Base-by-base conservation (phyloP, 177 flowering plant species). In the Vitis hybrid region DNA sequence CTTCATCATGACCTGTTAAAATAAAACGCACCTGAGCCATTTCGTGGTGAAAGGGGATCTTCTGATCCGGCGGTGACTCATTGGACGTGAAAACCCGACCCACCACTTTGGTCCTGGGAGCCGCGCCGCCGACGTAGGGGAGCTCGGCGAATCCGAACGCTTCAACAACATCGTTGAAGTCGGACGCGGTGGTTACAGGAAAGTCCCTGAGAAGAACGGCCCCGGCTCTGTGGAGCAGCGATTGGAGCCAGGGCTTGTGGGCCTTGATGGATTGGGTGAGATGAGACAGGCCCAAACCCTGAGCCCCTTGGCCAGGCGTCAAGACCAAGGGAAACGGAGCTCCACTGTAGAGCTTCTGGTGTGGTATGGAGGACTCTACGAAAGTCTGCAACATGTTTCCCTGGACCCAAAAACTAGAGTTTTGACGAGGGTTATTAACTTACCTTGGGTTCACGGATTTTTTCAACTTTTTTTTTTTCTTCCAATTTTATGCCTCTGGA, bases 31-130 rank as follows among this genome's bases (percentile, higher is more conserved):
- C 98, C 90, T 88, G 92, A 72, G 94, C 93, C 97, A 91, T 88
- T 72, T 94, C 99, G 63, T 92, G 97, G 75, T 92, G 97, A 64
- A 94, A 92, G 6, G 91, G 92, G 55, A 94, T 90, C 71, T 89
- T 90, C 84, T 85, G 92, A 68, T 91, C 90, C 21, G 95, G 94
- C 0, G 99, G 97, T 21, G 97, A 88, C 66, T 94, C 97, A 67
- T 94, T 92, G 27, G 97, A 90, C 2, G 99, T 89, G 62, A 86
- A 94, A 64, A 94, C 97, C 46, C 97, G 78, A 18, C 97, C 97
- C 14, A 90, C 85, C 56, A 94, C 89, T 64, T 82, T 84, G 55
- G 80, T 87, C 66, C 98, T 65, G 1, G 94, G 93, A 24, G 97
- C 95, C 46, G 91, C 91, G 17, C 97, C 97, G 51, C 97, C 97